Conservation (phyloP, 805 yeast genomes). For the Hanseniaspora hatyaiensis region DNA sequence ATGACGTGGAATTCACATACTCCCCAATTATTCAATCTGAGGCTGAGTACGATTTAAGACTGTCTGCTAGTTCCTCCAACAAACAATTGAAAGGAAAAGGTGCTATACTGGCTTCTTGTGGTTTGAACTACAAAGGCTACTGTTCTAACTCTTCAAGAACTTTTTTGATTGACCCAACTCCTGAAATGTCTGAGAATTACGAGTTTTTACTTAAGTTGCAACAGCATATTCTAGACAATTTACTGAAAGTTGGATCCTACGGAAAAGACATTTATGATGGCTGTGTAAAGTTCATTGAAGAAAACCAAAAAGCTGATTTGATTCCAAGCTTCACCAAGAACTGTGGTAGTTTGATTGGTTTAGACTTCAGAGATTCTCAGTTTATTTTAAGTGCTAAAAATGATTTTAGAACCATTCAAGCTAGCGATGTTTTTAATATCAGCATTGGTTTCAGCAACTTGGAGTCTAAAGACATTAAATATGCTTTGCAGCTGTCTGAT, state of each 20-base stretch:
- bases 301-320: conserved; percentile 50
- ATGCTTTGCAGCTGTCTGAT: conserved; percentile 67
- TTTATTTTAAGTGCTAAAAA: conserved; percentile 63
- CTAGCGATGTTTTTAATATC: conserved; percentile 64
- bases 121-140: conserved; percentile 76
- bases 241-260: conserved; percentile 54
- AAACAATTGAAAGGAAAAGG: conserved; percentile 57
- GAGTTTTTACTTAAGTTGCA: conserved; percentile 65
- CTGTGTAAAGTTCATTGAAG: conserved; percentile 47
- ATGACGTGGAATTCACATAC: conserved; percentile 82
- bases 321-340: conserved; percentile 57
- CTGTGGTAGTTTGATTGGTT: conserved; percentile 79
- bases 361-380: conserved; percentile 74
- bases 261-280: conserved; percentile 59
- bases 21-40: conserved; percentile 86
- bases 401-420: conserved; percentile 47
- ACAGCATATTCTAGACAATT: conserved; percentile 41
- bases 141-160: conserved; percentile 83
- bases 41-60: conserved; percentile 68
- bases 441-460: conserved; percentile 67
- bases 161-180: conserved; percentile 77
- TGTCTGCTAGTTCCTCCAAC: conserved; percentile 66
- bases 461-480: conserved; percentile 44
- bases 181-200: conserved; percentile 65
- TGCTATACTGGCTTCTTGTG: conserved; percentile 71